Conservation (phyloP, 2,329 filamentous ascomycete species). For the Neofusicoccum cordaticola region DNA sequence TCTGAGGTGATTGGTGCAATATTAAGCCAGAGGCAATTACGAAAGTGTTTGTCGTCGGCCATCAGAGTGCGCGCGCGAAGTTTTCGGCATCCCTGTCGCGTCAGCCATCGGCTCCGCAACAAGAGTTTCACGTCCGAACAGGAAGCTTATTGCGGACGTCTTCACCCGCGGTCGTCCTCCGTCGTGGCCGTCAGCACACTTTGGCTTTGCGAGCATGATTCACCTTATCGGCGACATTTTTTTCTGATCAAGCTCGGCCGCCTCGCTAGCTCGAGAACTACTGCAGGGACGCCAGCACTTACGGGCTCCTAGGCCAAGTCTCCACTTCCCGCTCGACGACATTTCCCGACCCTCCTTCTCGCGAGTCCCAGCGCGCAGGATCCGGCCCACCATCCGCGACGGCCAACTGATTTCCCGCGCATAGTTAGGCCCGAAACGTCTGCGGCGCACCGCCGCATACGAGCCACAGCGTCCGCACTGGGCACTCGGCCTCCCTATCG, state of each 20-base stretch:
- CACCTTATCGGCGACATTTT: constrained; percentile 13
- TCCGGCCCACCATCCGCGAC: background rate
- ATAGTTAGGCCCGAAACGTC: constrained; percentile 4
- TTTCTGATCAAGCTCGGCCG: background rate
- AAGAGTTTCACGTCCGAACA: background rate
- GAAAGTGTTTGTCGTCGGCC: constrained; percentile 10
- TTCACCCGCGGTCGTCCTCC: background rate
- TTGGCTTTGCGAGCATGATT: background rate
- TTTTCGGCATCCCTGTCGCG: background rate
- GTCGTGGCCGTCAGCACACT: background rate
- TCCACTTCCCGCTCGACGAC: constrained; percentile 10
- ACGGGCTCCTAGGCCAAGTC: background rate
- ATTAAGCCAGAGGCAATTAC: constrained; percentile 12
- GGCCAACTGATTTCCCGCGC: background rate
- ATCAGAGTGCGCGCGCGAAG: background rate
- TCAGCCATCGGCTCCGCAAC: background rate
- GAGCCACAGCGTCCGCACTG: constrained; percentile 5
- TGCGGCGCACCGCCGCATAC: constrained; percentile 6
- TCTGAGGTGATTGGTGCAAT: constrained; percentile 14
- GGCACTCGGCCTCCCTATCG: background rate
- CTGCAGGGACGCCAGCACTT: constrained; percentile 4
- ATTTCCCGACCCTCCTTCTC: constrained; percentile 6
- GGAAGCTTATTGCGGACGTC: constrained; percentile 7
- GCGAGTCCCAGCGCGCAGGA: background rate
- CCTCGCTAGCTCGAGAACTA: background rate